Base-by-base conservation (phyloP, 169 alveolate species). In the Babesia sp. region DNA sequence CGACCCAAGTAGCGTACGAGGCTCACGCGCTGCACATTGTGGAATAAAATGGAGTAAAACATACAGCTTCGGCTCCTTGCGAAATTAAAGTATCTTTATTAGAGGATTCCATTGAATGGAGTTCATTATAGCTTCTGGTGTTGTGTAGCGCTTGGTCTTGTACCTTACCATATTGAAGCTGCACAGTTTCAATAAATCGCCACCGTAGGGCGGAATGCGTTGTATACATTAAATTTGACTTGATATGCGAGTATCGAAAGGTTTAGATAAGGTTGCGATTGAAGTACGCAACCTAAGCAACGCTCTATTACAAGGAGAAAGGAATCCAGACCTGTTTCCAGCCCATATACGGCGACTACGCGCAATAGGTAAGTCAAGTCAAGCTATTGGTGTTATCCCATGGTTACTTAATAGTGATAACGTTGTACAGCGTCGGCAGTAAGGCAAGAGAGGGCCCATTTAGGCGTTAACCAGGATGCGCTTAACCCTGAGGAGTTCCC, bases 51-150 rank as follows among this genome's bases (percentile, higher is more conserved):
- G 1, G 9, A 0, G 7, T 4, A 39, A 24, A 1, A 58, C 79
- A 6, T 2, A 77, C 86, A 53, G 86, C 86, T 57, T 77, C 86
- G 1, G 86, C 86, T 3, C 86, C 86, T 71, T 77, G 86, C 11
- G 86, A 71, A 16, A 77, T 77, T 6, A 77, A 11, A 1, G 42
- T 34, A 46, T 22, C 50, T 9, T 48, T 33, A 20, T 51, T 66
- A 29, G 11, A 8, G 22, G 64, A 48, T 46, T 64, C 74, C 74
- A 64, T 64, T 64, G 61, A 6, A 48, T 8, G 9, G 12, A 28
- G 7, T 12, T 18, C 56, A 18, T n/a, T n/a, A n/a, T n/a, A n/a
- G n/a, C n/a, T n/a, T n/a, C n/a, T n/a, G n/a, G n/a, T n/a, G n/a
- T n/a, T n/a, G n/a, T n/a, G n/a, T n/a, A n/a, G n/a, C n/a, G n/a